These are phyloP conservation scores for Macroventuria anomochaeta DNA, from an alignment of 2,329 filamentous ascomycete genomes.

Conservation along the genomic window DNA sequence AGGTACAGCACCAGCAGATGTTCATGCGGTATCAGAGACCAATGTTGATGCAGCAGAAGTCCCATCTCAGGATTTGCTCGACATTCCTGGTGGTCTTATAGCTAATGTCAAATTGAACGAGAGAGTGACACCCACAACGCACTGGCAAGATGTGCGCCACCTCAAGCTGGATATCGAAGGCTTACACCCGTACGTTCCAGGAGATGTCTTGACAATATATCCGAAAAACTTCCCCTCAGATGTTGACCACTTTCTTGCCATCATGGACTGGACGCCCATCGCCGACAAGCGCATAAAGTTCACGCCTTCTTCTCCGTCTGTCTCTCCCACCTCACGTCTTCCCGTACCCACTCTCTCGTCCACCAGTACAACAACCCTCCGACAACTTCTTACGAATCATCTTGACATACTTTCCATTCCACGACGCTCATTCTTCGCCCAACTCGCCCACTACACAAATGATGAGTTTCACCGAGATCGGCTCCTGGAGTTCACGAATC, in stretches of 20 bases:
- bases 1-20: slow-evolving; percentile 3
- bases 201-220: slow-evolving; percentile 80
- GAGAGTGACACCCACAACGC: slow-evolving; percentile 74
- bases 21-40: not conserved
- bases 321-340: slow-evolving; percentile 46
- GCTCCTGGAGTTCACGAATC: slow-evolving; percentile 80
- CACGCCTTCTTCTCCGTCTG: slow-evolving; percentile 39
- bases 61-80: slow-evolving; percentile 58
- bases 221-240: slow-evolving; percentile 87
- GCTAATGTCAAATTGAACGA: slow-evolving; percentile 70
- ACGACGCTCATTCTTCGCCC: slow-evolving; percentile 81
- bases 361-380: slow-evolving; percentile 64
- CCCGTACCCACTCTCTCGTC: slow-evolving; percentile 50
- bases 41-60: slow-evolving; percentile 19
- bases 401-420: slow-evolving; percentile 91
- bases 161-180: slow-evolving; percentile 64
- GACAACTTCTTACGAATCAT: slow-evolving; percentile 78
- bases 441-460: slow-evolving; percentile 75
- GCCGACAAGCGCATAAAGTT: slow-evolving; percentile 74
- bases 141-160: slow-evolving; percentile 94
- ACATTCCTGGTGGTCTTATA: slow-evolving; percentile 63
- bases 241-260: slow-evolving; percentile 75
- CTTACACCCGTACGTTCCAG: slow-evolving; percentile 65
- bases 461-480: slow-evolving; percentile 79
- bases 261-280: slow-evolving; percentile 78